Evolutionary conservation across 2,329 filamentous ascomycete species (phyloP).

Genomic region (Xylaria sp.): DNA sequence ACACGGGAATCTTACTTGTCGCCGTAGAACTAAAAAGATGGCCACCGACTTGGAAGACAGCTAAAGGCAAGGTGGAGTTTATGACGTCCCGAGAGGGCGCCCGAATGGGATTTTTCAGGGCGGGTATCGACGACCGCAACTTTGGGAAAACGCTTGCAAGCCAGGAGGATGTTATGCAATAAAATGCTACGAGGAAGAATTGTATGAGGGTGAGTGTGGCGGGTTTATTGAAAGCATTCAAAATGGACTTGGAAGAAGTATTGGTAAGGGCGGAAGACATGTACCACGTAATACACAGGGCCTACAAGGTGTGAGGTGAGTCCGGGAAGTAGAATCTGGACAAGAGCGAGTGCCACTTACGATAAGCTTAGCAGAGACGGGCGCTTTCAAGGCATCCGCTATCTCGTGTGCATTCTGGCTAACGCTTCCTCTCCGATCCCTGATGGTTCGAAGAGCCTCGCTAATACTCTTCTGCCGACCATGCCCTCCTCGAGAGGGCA

Average conservation of each 20-base stretch:
- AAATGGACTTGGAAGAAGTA: conserved; percentile 95
- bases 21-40: conserved; percentile 94
- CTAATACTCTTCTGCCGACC: conserved; percentile 81
- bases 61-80: conserved; percentile 85
- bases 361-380: conserved; percentile 85
- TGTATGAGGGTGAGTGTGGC: conserved; percentile 91
- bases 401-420: conserved; percentile 94
- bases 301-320: conserved; percentile 55
- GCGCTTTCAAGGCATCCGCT: conserved; percentile 86
- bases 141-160: conserved; percentile 74
- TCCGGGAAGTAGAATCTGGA: conserved; percentile 24
- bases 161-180: conserved; percentile 81
- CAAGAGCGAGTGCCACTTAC: conserved; percentile 58
- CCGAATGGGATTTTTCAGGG: conserved; percentile 83
- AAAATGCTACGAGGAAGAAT: conserved; percentile 89
- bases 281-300: conserved; percentile 91
- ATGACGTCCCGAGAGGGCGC: conserved; percentile 82
- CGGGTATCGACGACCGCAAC: conserved; percentile 74
- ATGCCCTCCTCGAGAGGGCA: conserved; percentile 33
- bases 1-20: conserved; percentile 93
- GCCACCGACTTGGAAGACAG: conserved; percentile 89
- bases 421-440: conserved; percentile 81
- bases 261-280: conserved; percentile 94
- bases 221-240: conserved; percentile 88
- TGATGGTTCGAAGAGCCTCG: conserved; percentile 85